Conservation (phyloP, 116 monocot genomes). For the Trichopus zeylanicus region DNA sequence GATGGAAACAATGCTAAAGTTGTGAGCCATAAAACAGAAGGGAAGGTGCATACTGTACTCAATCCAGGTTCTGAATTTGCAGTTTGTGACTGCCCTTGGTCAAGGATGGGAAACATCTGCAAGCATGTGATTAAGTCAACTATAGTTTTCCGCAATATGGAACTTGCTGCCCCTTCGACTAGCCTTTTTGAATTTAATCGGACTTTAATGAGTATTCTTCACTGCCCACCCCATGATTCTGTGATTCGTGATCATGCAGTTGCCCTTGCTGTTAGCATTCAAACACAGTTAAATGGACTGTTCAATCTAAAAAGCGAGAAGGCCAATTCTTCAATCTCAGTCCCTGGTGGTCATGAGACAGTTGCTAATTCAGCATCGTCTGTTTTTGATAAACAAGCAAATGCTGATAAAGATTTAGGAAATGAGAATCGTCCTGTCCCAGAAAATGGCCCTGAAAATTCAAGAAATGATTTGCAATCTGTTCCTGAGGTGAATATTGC, state of each 20-base stretch:
- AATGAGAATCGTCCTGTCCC: background rate
- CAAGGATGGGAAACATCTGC: slow-evolving; percentile 77
- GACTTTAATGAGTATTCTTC: slow-evolving; percentile 53
- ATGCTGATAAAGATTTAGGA: slow-evolving; percentile 1
- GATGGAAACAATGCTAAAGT: slow-evolving; percentile 40
- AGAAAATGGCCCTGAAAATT: background rate
- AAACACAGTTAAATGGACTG: slow-evolving; percentile 47
- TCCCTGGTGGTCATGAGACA: background rate
- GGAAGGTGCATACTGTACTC: slow-evolving; percentile 29
- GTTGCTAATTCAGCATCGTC: background rate
- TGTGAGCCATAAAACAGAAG: slow-evolving; percentile 27
- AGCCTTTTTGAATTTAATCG: slow-evolving; percentile 49
- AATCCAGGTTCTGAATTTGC: slow-evolving; percentile 87
- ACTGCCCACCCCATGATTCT: slow-evolving; percentile 73
- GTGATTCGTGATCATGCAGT: slow-evolving; percentile 78
- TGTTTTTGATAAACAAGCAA: background rate
- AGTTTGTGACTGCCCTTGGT: slow-evolving; percentile 74
- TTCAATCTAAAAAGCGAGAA: slow-evolving; percentile 11
- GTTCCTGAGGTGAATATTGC: background rate
- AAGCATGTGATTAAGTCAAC: slow-evolving; percentile 66
- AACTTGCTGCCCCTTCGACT: slow-evolving; percentile 29
- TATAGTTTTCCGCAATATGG: slow-evolving; percentile 37
- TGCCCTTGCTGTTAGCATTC: slow-evolving; percentile 53
- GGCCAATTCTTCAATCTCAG: background rate
- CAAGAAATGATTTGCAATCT: background rate